Evolutionary conservation across 257 asterid species (phyloP), one percentile per base, ranked within the genome.

Genomic region (Linaria vulgaris): DNA sequence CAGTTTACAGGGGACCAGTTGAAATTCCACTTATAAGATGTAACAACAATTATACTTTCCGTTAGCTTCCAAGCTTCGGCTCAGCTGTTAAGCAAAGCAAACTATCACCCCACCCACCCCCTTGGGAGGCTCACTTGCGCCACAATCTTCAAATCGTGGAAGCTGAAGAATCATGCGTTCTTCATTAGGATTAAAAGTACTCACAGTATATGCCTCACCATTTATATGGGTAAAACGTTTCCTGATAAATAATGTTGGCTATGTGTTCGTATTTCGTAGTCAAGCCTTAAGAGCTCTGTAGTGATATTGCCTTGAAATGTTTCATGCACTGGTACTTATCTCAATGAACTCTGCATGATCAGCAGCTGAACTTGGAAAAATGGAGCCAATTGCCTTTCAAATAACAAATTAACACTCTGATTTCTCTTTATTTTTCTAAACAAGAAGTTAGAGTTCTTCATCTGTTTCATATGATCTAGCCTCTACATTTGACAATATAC

Each of bases 1-100:
- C 75, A 62, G 75, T 47, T 45, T 21, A 37, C 61, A 10, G 7
- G 41, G 60, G 63, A 69, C 13, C 51, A 9, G 27, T 59, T 13
- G 27, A 10, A 37, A n/a, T 50, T 49, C 45, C 31, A 8, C 9
- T 3, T 4, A n/a, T 27, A 23, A 52, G 27, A 44, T 7, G 10
- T 34, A 34, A 56, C 12, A 19, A 30, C 56, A 43, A 27, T 6
- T n/a, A 11, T 14, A 22, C 30, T 39, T 30, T 19, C 53, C 19
- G n/a, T 30, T 24, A 25, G 48, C 48, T 55, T 55, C n/a, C 10
- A 9, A 43, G 38, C 48, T 55, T 41, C 16, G n/a, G n/a, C n/a
- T n/a, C n/a, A n/a, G n/a, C n/a, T n/a, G n/a, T n/a, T n/a, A n/a
- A n/a, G n/a, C n/a, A n/a, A n/a, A n/a, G n/a, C n/a, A n/a, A n/a